These are phyloP conservation scores for Yarrowia porcina DNA, from an alignment of 805 yeast genomes.

Conservation along the genomic window DNA sequence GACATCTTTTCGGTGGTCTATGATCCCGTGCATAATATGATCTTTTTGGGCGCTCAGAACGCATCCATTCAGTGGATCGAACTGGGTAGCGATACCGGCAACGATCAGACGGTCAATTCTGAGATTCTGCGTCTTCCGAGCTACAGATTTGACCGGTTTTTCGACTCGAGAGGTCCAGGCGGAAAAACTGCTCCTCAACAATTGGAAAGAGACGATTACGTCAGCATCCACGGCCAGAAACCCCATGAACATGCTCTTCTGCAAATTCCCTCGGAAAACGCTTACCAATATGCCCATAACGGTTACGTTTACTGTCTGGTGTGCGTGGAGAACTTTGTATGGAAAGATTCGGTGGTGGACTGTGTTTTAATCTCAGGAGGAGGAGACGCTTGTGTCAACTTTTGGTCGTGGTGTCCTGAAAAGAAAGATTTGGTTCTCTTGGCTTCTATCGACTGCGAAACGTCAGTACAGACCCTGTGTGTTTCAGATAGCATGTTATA, in stretches of 20 bases:
- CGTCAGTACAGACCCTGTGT: conserved; percentile 68
- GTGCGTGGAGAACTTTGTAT: conserved; percentile 12
- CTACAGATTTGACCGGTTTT: conserved; percentile 73
- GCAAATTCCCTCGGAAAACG: conserved; percentile 62
- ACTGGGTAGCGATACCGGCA: conserved; percentile 34
- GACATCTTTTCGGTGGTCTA: conserved; percentile 85
- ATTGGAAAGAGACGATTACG: conserved; percentile 28
- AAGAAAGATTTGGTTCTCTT: conserved; percentile 29
- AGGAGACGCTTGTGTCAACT: conserved; percentile 84
- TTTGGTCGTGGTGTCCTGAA: conserved; percentile 57
- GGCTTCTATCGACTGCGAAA: conserved; percentile 56
- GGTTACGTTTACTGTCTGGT: conserved; percentile 67
- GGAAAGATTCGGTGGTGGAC: conserved; percentile 4
- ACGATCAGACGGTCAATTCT: conserved; percentile 30
- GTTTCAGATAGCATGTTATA: conserved; percentile 64
- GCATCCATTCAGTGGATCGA: conserved; percentile 79
- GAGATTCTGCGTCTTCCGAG: conserved; percentile 48
- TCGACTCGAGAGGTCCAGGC: conserved; percentile 86
- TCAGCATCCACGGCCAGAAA: background rate
- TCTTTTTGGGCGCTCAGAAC: conserved; percentile 88
- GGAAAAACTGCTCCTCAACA: conserved; percentile 46
- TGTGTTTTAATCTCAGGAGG: conserved; percentile 63
- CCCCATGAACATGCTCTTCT: conserved; percentile 28
- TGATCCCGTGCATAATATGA: conserved; percentile 54
- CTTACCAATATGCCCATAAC: conserved; percentile 80